These are phyloP conservation scores for Cantharellus anzutake DNA, from an alignment of 768 basidiomycete species.

Conservation along the genomic window DNA sequence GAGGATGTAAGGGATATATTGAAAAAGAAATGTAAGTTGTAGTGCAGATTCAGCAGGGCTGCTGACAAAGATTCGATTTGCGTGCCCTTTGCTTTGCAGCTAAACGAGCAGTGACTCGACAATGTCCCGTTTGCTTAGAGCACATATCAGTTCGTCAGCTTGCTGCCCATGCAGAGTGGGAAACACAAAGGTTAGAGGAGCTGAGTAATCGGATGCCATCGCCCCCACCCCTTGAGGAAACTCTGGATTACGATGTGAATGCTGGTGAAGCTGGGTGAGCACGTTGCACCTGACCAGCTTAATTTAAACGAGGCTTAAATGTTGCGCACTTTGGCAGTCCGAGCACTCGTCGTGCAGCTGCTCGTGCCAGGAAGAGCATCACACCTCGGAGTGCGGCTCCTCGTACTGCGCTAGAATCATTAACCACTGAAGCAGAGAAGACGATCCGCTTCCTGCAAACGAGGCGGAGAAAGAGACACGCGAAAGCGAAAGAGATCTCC, in stretches of 20 bases:
- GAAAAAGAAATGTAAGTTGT: no score
- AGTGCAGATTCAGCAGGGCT: no score
- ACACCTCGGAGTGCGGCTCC: constrained; percentile 7
- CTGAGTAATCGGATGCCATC: constrained; percentile 18
- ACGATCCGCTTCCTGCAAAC: constrained; percentile 44
- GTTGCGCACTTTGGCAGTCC: constrained; percentile 7
- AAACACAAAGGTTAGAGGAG: constrained; percentile 47
- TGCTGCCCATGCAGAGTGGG: constrained; percentile 40
- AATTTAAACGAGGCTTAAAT: constrained; percentile 35
- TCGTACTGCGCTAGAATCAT: constrained; percentile 13
- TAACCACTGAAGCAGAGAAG: constrained; percentile 24
- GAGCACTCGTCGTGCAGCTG: constrained; percentile 23
- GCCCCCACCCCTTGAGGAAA: constrained; percentile 1
- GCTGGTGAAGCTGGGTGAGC: background rate
- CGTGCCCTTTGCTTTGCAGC: background rate
- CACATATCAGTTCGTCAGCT: constrained; percentile 55
- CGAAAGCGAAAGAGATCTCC: constrained; percentile 46
- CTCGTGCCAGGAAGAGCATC: constrained; percentile 25
- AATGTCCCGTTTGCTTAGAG: constrained; percentile 60
- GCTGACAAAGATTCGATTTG: no score
- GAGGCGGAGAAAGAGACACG: constrained; percentile 46
- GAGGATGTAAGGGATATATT: no score
- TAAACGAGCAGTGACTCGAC: constrained; percentile 39
- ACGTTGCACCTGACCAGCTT: constrained; percentile 20
- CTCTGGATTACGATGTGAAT: background rate